These are phyloP conservation scores for Fusarium tuaranense DNA, from an alignment of 2,329 filamentous ascomycete species.

Conservation along the genomic window DNA sequence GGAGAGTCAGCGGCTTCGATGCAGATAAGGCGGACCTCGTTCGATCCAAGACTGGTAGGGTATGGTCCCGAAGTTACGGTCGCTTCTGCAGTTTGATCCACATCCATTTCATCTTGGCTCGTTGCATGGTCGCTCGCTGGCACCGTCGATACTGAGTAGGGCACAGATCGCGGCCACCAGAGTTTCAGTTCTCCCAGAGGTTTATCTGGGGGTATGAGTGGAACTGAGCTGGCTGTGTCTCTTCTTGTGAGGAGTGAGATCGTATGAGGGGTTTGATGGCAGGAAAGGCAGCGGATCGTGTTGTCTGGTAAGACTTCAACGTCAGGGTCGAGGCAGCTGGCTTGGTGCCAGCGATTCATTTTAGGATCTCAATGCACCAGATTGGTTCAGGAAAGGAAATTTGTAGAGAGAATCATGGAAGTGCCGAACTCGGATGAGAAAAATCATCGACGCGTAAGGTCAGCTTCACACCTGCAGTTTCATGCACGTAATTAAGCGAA, in stretches of 20 bases:
- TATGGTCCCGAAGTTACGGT: neutral
- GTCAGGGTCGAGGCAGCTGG: neutral
- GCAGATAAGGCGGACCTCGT: neutral
- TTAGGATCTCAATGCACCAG: neutral
- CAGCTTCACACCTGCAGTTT: neutral
- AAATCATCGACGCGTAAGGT: neutral
- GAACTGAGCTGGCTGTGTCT: neutral
- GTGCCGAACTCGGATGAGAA: too few relatives aligned
- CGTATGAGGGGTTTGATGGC: neutral
- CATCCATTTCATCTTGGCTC: neutral
- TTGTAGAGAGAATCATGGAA: neutral
- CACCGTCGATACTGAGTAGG: neutral
- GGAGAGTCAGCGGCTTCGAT: neutral
- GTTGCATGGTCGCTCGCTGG: neutral
- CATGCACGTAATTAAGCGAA: neutral
- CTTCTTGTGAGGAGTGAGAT: neutral
- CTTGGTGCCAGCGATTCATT: neutral
- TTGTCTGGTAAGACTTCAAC: neutral
- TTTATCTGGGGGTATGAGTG: neutral
- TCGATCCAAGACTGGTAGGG: neutral
- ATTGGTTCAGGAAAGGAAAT: neutral
- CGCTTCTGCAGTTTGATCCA: neutral
- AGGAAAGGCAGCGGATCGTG: neutral
- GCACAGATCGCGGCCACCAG: neutral
- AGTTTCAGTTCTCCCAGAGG: neutral